A percentile compares a stretch with the other conserved stretches of the same genome.
These are phyloP conservation scores for Penicillium sp. DNA, from an alignment of 2,329 filamentous ascomycete genomes.

Conservation along the genomic window DNA sequence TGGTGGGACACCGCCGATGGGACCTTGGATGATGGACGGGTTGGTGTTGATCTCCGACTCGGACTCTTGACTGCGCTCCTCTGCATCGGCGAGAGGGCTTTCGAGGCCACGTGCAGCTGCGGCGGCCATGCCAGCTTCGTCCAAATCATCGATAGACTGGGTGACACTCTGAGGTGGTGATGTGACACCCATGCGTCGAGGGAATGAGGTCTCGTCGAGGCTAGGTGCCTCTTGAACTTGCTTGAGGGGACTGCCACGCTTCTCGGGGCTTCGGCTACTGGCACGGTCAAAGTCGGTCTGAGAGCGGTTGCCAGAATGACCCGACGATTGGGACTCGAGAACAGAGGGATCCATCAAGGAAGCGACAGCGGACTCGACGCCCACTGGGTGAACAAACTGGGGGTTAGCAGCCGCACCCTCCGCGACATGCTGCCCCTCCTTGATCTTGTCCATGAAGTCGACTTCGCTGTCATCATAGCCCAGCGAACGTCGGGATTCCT, in stretches of 20 bases:
- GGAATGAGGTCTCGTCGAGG: constrained; percentile 42
- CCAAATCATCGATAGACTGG: constrained; percentile 47
- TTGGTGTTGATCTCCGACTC: constrained; percentile 73
- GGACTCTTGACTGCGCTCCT: constrained; percentile 58
- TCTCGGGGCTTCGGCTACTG: constrained; percentile 33
- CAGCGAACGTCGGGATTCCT: constrained; percentile 57
- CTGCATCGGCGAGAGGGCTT: constrained; percentile 76
- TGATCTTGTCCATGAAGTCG: constrained; percentile 59
- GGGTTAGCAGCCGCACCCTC: constrained; percentile 72
- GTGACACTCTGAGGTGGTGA: constrained; percentile 59
- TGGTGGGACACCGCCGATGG: constrained; percentile 59
- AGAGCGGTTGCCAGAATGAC: constrained; percentile 50
- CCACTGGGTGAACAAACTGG: constrained; percentile 71
- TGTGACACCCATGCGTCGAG: constrained; percentile 42
- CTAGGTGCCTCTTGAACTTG: constrained; percentile 41
- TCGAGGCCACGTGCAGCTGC: constrained; percentile 69
- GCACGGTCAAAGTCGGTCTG: constrained; percentile 44
- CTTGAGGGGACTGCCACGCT: constrained; percentile 50
- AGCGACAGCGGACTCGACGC: constrained; percentile 85
- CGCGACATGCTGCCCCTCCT: constrained; percentile 69
- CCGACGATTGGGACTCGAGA: constrained; percentile 61
- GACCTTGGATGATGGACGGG: constrained; percentile 78
- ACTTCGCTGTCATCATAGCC: constrained; percentile 58
- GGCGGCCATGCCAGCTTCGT: constrained; percentile 59
- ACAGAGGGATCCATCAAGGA: constrained; percentile 85